Evolutionary conservation across 164 flowering plant genomes (phyloP).

Genomic region (Protea cynaroides): DNA sequence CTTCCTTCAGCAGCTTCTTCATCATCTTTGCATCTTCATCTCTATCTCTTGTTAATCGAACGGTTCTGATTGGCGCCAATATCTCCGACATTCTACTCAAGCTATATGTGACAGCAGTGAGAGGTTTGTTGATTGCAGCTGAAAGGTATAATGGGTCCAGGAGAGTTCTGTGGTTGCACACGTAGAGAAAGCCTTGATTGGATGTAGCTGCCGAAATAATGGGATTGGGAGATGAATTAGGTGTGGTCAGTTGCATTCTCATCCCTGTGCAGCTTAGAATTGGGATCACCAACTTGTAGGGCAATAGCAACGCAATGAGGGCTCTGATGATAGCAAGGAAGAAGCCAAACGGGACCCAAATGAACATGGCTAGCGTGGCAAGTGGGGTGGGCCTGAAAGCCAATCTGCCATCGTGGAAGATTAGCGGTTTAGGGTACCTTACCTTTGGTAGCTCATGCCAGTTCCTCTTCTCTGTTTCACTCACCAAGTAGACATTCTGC

Average conservation of each 20-base stretch:
- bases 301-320: slow-evolving; percentile 19
- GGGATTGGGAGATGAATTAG: not conserved
- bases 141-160: slow-evolving; percentile 46
- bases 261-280: slow-evolving; percentile 27
- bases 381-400: slow-evolving; percentile 35
- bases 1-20: slow-evolving; percentile 30
- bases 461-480: slow-evolving; percentile 29
- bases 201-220: not conserved
- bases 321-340: slow-evolving; percentile 23
- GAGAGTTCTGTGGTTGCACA: slow-evolving; percentile 51
- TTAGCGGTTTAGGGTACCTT: slow-evolving; percentile 35
- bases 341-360: slow-evolving; percentile 44
- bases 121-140: slow-evolving; percentile 20
- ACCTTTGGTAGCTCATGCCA: slow-evolving; percentile 34
- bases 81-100: slow-evolving; percentile 43
- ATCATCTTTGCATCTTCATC: slow-evolving; percentile 36
- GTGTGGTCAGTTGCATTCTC: not conserved
- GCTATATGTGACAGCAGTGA: slow-evolving; percentile 53
- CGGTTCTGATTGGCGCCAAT: slow-evolving; percentile 46
- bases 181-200: slow-evolving; percentile 29
- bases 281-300: slow-evolving; percentile 23
- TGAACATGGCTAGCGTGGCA: slow-evolving; percentile 26
- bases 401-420: slow-evolving; percentile 54
- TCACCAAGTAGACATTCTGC: slow-evolving; percentile 23
- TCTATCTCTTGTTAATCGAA: slow-evolving; percentile 39